phyloP scores from a whole-genome alignment of 2,329 filamentous ascomycete genomes.

The Tolypocladium sp. region DNA sequence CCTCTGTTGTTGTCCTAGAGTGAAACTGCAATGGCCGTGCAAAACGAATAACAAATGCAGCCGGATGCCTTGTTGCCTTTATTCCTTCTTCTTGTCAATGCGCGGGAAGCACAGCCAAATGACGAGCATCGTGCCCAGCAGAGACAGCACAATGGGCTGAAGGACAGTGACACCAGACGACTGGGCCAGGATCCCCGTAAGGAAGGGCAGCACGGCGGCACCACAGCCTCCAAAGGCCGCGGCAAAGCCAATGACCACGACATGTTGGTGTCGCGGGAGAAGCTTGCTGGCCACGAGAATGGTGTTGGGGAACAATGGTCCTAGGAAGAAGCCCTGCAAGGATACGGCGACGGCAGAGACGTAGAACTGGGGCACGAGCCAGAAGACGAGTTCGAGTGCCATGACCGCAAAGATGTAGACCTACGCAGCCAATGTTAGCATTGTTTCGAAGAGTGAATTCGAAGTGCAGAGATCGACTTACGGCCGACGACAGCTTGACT shows the following conservation, averaged over 20 bases:
- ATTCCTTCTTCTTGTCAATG: constrained; percentile 30
- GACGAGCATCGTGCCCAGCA: constrained; percentile 32
- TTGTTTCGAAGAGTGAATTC: no score
- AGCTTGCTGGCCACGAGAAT: constrained; percentile 67
- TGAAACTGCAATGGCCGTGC: background rate
- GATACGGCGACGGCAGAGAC: constrained; percentile 64
- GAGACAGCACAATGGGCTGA: constrained; percentile 45
- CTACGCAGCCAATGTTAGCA: constrained; percentile 9
- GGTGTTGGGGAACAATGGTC: constrained; percentile 68
- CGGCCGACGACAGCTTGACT: constrained; percentile 54
- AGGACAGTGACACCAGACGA: constrained; percentile 44
- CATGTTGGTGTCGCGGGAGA: constrained; percentile 63
- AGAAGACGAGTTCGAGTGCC: constrained; percentile 63
- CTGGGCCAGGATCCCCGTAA: constrained; percentile 57
- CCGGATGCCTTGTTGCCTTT: background rate
- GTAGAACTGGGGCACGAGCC: constrained; percentile 71
- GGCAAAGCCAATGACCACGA: constrained; percentile 73
- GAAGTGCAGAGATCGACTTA: constrained; percentile 35
- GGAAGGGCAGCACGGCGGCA: constrained; percentile 57
- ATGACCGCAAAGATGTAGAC: constrained; percentile 58
- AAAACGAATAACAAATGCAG: no score
- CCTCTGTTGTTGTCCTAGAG: background rate
- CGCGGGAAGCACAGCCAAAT: constrained; percentile 38
- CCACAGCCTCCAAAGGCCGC: constrained; percentile 69
- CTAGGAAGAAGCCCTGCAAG: constrained; percentile 70